Conservation (phyloP, 495 filamentous ascomycete species). For the Penicillium crystallinum region DNA sequence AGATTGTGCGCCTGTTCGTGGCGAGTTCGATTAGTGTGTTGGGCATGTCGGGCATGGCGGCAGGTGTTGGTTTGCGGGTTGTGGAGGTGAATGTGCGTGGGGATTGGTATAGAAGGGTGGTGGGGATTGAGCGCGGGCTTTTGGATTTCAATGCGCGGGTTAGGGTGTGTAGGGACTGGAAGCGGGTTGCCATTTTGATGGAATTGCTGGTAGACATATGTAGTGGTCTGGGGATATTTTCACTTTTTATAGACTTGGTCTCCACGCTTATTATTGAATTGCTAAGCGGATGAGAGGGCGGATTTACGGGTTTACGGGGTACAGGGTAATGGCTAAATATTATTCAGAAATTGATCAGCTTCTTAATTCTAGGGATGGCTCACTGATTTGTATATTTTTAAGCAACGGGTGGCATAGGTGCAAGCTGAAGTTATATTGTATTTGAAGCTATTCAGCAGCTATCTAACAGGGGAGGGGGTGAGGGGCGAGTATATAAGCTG, state of each 20-base stretch:
- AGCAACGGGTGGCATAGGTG: neutral
- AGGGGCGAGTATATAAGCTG: neutral
- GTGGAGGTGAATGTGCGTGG: constrained; percentile 1
- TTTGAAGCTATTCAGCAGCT: neutral
- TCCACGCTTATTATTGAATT: neutral
- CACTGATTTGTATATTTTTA: too few relatives aligned
- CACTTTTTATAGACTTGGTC: neutral
- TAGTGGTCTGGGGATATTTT: neutral
- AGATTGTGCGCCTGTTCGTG: constrained; percentile 45
- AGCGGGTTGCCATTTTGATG: neutral
- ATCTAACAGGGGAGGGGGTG: neutral
- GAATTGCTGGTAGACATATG: neutral
- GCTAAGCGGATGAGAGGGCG: neutral
- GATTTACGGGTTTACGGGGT: neutral
- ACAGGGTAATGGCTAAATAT: neutral
- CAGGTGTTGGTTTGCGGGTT: constrained; percentile 3
- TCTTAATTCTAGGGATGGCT: too few relatives aligned
- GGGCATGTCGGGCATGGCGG: constrained; percentile 23
- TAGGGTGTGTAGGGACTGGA: neutral
- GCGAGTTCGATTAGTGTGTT: constrained; percentile 36
- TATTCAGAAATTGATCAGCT: too few relatives aligned
- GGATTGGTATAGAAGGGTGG: neutral
- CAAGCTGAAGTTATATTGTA: neutral
- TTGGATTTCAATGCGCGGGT: neutral
- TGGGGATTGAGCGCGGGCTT: neutral